Base-by-base conservation (phyloP, 176 grass and related monocot species). In the Aegilops tauschii region DNA sequence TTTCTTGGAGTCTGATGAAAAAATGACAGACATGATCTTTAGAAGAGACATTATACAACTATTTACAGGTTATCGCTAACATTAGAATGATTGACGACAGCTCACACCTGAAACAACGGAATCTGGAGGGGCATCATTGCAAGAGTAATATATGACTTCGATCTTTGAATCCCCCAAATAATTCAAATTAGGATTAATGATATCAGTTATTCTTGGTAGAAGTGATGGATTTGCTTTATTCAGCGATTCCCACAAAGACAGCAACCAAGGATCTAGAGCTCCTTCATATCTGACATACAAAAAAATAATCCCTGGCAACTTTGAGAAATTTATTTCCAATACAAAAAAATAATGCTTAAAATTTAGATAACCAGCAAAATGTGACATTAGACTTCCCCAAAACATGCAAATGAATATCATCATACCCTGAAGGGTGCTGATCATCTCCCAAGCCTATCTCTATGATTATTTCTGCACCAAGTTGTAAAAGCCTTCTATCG, bases 371-470 rank as follows among this genome's bases (percentile, higher is more conserved):
- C 45, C 45, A 37, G 34, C 29, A 28, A 65, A 16, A 36, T 9
- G 23, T 18, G 28, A 13, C 47, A 84, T 61, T 56, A 35, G 5
- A 10, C 21, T 69, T 78, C 42, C 63, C 5, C 36, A 74, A 62
- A 59, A 47, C 7, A 30, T 67, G 35, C 27, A 80, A 75, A 42
- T 63, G 10, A 39, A 52, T 37, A 80, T 71, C 73, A 89, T 34
- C 65, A 85, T 96, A 98, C 96, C 96, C 96, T 80, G 96, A 96
- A 82, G 88, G 85, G 35, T 98, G 93, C 73, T 96, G 96, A 63
- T 98, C 96, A 59, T 98, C 90, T 73, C 96, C 96, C 82, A 98
- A 66, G 72, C 93, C 96, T 94, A 93, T 90, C 71, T 94, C 87
- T 63, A 94, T 88, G 69, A 98, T 84, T 50, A n/a, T 61, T 83